Evolutionary conservation across 176 grass and related monocot species (phyloP), one percentile per base, ranked within the genome.

Genomic region (Tillandsia leiboldiana): DNA sequence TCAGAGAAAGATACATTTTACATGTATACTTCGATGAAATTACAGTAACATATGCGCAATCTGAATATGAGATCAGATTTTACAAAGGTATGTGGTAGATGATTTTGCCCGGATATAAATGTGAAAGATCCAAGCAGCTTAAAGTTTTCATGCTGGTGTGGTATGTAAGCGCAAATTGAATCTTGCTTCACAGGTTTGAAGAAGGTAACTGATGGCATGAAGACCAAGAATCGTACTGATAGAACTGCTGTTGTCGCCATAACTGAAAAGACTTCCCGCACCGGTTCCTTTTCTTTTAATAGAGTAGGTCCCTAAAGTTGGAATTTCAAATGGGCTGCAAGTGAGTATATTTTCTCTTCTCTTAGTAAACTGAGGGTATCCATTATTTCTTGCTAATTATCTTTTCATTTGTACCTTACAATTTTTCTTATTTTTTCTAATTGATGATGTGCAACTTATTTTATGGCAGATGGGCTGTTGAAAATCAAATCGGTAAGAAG

Each of bases 301-400:
- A 84, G 90, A 69, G 80, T 69, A 67, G 82, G 78, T 67, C 82
- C 95, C 10, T 87, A 26, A 99, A 99, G 76, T 72, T 99, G 67
- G 95, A 99, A 83, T 90, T 99, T 72, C 90, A 88, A 78, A 87
- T 99, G 90, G 95, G 95, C 49, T 90, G 90, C 80, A 99, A 99
- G 95, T 99, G 63, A 82, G 91, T 17, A 24, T 28, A 50, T 49
- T 53, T 77, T 69, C n/a, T 26, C 12, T 53, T 62, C 61, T 54
- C 27, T 54, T 59, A 42, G 11, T 24, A 69, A 53, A 13, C 48
- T 66, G 11, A 18, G 11, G 2, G 7, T 53, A 12, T 65, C 26
- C 75, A 9, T 18, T 14, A 8, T 59, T 59, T 59, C 3, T 22
- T 18, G 8, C 7, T 59, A 59, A 59, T 59, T 59, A 18, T 33